Percentiles rank a stretch among this genome's conserved stretches.
Evolutionary conservation across 306 rosid genomes (phyloP).

Genomic region (Trifolium fragiferum): DNA sequence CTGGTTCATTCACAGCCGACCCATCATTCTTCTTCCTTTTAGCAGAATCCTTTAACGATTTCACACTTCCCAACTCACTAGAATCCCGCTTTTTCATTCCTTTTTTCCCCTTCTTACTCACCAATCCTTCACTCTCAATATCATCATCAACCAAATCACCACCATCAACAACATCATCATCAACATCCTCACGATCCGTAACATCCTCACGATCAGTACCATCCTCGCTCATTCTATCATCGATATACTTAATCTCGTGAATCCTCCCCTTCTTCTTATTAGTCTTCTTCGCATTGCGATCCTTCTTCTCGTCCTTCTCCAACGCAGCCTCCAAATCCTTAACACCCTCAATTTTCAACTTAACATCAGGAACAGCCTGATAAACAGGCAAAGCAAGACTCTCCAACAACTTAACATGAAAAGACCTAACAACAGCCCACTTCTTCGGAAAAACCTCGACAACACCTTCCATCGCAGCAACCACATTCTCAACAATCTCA

Average conservation of each 20-base stretch:
- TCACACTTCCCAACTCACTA: constrained; percentile 40
- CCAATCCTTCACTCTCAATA: constrained; percentile 31
- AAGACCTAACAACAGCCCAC: constrained; percentile 78
- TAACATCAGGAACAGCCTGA: constrained; percentile 63
- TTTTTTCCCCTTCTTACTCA: constrained; percentile 56
- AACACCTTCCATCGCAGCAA: constrained; percentile 56
- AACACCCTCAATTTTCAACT: constrained; percentile 62
- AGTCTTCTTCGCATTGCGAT: constrained; percentile 41
- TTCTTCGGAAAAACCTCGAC: constrained; percentile 67
- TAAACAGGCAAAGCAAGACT: constrained; percentile 73
- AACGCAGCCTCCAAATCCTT: constrained; percentile 2
- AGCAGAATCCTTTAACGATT: constrained; percentile 43
- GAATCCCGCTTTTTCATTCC: constrained; percentile 40
- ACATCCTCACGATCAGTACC: constrained; percentile 36
- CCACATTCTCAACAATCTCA: constrained; percentile 65
- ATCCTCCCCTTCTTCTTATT: constrained; percentile 76
- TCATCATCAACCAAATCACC: constrained; percentile 28
- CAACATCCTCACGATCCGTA: constrained; percentile 16
- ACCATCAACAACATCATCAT: constrained; percentile 29
- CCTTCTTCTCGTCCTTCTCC: constrained; percentile 9
- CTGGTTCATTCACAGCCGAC: constrained; percentile 33
- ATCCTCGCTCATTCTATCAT: constrained; percentile 46
- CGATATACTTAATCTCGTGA: constrained; percentile 79
- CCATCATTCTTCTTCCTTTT: constrained; percentile 44
- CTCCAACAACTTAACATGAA: constrained; percentile 78